A percentile compares a stretch with the other conserved stretches of the same genome.
These are phyloP conservation scores for Lasiosphaeria miniovina DNA, from an alignment of 495 filamentous ascomycete species.

Conservation along the genomic window DNA sequence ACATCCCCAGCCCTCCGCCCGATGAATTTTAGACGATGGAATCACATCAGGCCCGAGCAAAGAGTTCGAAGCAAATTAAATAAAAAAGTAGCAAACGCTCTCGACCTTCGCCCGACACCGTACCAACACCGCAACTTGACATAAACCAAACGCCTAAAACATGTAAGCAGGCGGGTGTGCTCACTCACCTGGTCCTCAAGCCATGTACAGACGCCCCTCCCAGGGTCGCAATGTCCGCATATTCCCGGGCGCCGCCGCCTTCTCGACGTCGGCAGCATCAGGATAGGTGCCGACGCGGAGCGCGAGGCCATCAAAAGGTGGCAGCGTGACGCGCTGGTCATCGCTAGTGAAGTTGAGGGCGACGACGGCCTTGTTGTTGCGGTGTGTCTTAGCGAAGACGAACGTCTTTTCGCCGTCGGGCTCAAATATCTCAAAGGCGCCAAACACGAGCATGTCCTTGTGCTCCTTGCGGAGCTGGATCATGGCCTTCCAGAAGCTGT, in stretches of 20 bases:
- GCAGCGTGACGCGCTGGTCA: constrained; percentile 25
- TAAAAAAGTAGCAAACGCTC: too few relatives aligned
- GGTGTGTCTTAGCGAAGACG: constrained; percentile 40
- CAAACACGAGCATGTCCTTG: constrained; percentile 37
- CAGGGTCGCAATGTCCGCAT: constrained; percentile 22
- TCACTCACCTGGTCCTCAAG: background rate
- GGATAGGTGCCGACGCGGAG: constrained; percentile 26
- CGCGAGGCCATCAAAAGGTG: constrained; percentile 14
- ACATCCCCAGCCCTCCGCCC: too few relatives aligned
- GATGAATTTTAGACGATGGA: too few relatives aligned
- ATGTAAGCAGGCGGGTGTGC: background rate
- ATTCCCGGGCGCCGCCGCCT: constrained; percentile 1
- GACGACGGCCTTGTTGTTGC: constrained; percentile 23
- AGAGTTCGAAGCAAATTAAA: too few relatives aligned
- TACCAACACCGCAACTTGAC: too few relatives aligned
- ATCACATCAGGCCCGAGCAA: too few relatives aligned
- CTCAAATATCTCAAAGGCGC: constrained; percentile 27
- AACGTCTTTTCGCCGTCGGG: constrained; percentile 39
- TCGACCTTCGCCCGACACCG: too few relatives aligned
- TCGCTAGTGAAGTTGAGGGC: constrained; percentile 33
- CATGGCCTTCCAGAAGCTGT: constrained; percentile 45
- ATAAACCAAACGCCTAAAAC: background rate
- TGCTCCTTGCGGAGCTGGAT: constrained; percentile 32
- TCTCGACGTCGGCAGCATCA: constrained; percentile 15
- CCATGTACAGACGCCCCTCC: constrained; percentile 32